phyloP scores from a whole-genome alignment of 2,329 filamentous ascomycete genomes.

The Clonostachys solani region DNA sequence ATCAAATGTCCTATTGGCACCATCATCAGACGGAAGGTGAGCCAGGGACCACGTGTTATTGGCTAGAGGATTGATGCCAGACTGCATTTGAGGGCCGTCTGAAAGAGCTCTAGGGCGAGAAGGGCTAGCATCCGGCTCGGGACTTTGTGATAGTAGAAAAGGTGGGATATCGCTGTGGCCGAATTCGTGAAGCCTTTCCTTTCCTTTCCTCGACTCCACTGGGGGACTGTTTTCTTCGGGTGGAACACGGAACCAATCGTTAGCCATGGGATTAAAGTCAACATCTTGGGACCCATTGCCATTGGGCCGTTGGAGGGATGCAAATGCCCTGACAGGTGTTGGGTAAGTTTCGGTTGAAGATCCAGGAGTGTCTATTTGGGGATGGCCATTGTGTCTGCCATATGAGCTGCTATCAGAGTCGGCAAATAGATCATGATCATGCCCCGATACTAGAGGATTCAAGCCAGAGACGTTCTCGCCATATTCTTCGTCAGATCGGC shows the following conservation, averaged over 20 bases:
- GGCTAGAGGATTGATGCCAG: constrained; percentile 45
- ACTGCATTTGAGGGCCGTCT: constrained; percentile 44
- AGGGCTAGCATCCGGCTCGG: constrained; percentile 6
- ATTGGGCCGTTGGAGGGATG: too few relatives aligned
- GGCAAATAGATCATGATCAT: too few relatives aligned
- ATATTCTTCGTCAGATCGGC: not conserved
- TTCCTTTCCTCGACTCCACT: constrained; percentile 12
- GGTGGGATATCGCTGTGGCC: not conserved
- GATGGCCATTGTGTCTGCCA: too few relatives aligned
- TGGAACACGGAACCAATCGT: not conserved
- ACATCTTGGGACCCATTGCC: not conserved
- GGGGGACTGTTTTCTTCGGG: not conserved
- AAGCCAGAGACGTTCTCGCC: not conserved
- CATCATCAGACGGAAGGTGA: constrained; percentile 23
- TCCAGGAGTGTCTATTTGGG: not conserved
- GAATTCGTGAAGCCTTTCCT: constrained; percentile 9
- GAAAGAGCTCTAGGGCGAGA: constrained; percentile 49
- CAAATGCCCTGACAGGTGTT: too few relatives aligned
- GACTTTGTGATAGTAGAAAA: not conserved
- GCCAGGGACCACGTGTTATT: constrained; percentile 60
- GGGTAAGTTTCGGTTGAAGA: not conserved
- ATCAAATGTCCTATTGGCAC: not conserved
- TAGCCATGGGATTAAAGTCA: not conserved
- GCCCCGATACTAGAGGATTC: too few relatives aligned
- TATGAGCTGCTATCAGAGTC: too few relatives aligned